Conservation (phyloP, 352 stramenopile genomes). For the Pythium oligandrum region DNA sequence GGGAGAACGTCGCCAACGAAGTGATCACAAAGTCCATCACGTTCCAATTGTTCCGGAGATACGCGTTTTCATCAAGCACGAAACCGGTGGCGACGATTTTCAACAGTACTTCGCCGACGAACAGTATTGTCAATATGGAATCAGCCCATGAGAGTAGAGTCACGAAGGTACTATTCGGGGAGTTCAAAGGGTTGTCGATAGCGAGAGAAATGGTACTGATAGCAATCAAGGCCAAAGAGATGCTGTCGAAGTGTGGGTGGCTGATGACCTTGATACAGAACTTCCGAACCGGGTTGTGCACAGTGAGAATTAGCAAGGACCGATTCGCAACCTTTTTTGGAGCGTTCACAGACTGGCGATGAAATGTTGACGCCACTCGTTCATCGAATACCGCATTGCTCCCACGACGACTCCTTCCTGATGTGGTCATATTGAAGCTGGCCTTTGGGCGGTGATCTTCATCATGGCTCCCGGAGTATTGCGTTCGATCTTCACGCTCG, state of each 20-base stretch:
- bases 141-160: constrained; percentile 60
- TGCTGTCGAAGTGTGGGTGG: constrained; percentile 70
- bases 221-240: constrained; percentile 60
- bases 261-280: constrained; percentile 37
- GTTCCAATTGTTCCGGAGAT: constrained; percentile 87
- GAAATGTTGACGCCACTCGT: neutral
- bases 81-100: constrained; percentile 87
- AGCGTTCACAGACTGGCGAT: neutral
- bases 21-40: constrained; percentile 89
- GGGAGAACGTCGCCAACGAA: constrained; percentile 61
- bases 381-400: constrained; percentile 17
- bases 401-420: constrained; percentile 6
- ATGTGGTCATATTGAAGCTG: neutral
- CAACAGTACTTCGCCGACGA: constrained; percentile 79
- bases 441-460: neutral
- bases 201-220: constrained; percentile 67
- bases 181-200: constrained; percentile 69
- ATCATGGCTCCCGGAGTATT: neutral
- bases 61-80: constrained; percentile 50
- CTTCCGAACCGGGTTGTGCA: constrained; percentile 49
- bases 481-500: constrained; percentile 3
- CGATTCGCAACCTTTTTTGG: constrained; percentile 17
- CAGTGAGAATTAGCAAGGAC: constrained; percentile 40
- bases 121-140: constrained; percentile 68
- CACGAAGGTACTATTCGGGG: constrained; percentile 34